phyloP scores from a whole-genome alignment of 257 asterid genomes.

The Fraxinus excelsior region DNA sequence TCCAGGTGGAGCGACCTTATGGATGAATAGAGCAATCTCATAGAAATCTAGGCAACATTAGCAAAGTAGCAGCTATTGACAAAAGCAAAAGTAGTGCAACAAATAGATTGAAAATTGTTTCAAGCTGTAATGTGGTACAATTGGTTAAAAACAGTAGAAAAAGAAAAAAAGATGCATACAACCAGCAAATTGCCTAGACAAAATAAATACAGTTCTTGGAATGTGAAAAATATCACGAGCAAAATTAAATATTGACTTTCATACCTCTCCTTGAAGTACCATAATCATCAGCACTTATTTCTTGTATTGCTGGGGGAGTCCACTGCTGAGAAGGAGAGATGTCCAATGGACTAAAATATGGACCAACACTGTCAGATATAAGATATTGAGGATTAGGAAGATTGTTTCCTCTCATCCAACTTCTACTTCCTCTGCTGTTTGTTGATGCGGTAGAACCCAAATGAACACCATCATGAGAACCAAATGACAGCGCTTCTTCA shows the following conservation, averaged over 20 bases:
- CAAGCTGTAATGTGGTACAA: background rate
- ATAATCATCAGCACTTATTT: constrained; percentile 70
- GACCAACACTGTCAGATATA: constrained; percentile 70
- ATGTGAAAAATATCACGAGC: background rate
- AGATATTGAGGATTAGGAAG: constrained; percentile 59
- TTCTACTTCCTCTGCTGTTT: constrained; percentile 89
- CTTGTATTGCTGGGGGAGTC: constrained; percentile 90
- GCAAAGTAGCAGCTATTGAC: background rate
- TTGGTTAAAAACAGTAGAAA: background rate
- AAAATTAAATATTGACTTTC: background rate
- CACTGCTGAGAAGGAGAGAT: constrained; percentile 80
- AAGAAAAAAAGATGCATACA: background rate
- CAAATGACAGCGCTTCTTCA: constrained; percentile 73
- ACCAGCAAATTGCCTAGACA: constrained; percentile 4
- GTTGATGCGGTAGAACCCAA: constrained; percentile 88
- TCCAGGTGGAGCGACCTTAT: background rate
- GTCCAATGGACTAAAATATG: constrained; percentile 80
- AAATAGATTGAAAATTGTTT: background rate
- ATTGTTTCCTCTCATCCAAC: constrained; percentile 82
- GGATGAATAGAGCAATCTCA: background rate
- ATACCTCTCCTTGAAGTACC: constrained; percentile 75
- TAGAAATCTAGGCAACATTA: background rate
- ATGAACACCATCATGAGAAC: constrained; percentile 82
- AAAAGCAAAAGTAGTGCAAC: background rate
- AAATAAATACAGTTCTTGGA: constrained; percentile 9